Percentiles rank a stretch among this genome's conserved stretches.
Evolutionary conservation across 306 rosid species (phyloP).

Genomic region (Malus fusca): DNA sequence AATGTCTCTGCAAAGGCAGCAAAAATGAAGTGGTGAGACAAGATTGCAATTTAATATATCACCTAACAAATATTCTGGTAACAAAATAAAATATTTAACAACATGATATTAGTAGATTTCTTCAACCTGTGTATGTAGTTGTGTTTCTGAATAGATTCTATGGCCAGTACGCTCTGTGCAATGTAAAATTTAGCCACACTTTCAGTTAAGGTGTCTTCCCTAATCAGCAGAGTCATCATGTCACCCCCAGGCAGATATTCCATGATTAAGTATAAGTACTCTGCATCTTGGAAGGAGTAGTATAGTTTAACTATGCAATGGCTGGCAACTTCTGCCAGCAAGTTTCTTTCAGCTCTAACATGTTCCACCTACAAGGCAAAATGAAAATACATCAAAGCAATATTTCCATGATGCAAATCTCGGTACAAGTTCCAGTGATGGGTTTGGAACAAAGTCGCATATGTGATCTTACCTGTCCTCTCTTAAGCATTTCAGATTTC

Average conservation of each 20-base stretch:
- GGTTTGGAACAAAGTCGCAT: conserved; percentile 4
- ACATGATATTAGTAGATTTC: conserved; percentile 6
- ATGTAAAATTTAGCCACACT: conserved; percentile 80
- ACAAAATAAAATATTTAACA: conserved; percentile 4
- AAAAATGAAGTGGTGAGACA: conserved; percentile 15
- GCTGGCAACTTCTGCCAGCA: conserved; percentile 97
- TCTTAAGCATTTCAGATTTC: conserved; percentile 94
- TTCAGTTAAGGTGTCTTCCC: conserved; percentile 92
- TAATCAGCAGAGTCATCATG: conserved; percentile 90
- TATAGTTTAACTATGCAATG: conserved; percentile 97
- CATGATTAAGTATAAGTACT: conserved; percentile 86
- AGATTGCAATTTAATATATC: conserved; percentile 3
- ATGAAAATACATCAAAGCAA: not conserved
- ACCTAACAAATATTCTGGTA: conserved; percentile 6
- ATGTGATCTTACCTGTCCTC: conserved; percentile 81
- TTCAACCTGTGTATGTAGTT: conserved; percentile 90
- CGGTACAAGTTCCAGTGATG: not conserved
- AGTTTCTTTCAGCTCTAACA: conserved; percentile 97
- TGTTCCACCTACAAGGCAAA: conserved; percentile 71
- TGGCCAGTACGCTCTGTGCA: conserved; percentile 95
- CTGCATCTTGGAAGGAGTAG: conserved; percentile 96
- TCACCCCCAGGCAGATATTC: conserved; percentile 99
- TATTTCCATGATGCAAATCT: not conserved
- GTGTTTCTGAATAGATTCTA: conserved; percentile 94
- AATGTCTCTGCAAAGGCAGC: conserved; percentile 66